Percentiles rank a stretch among this genome's conserved stretches.
phyloP scores from a whole-genome alignment of 2,329 filamentous ascomycete species.

The Aschersonia sp. region DNA sequence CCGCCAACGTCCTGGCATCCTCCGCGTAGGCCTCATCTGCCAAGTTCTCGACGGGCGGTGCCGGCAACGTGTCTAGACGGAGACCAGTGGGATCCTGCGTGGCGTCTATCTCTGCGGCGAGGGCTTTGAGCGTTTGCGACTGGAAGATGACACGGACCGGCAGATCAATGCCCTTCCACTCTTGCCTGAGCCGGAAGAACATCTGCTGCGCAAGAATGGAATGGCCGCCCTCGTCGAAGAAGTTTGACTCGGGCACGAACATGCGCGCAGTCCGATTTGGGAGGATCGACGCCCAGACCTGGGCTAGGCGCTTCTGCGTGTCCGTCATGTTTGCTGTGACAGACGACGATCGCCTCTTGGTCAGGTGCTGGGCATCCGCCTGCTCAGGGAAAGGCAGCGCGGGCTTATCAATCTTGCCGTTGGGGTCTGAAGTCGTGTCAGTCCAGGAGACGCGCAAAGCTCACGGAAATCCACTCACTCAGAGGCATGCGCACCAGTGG shows the following conservation, averaged over 20 bases:
- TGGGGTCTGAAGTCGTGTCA: slow-evolving; percentile 32
- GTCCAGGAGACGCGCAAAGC: no score
- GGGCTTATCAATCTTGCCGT: slow-evolving; percentile 69
- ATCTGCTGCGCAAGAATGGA: slow-evolving; percentile 54
- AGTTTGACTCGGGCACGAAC: slow-evolving; percentile 27
- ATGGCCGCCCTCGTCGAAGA: slow-evolving; percentile 25
- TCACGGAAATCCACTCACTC: slow-evolving; percentile 10
- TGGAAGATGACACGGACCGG: slow-evolving; percentile 10
- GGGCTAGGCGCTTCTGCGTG: slow-evolving; percentile 57
- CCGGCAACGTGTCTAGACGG: no score
- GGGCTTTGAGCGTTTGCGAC: slow-evolving; percentile 12
- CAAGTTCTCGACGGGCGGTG: slow-evolving; percentile 1
- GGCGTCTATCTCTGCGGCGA: slow-evolving; percentile 16
- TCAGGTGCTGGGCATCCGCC: slow-evolving; percentile 19
- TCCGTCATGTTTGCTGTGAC: slow-evolving; percentile 24
- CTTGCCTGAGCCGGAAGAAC: slow-evolving; percentile 32
- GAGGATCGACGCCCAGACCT: slow-evolving; percentile 50
- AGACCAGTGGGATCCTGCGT: slow-evolving; percentile 10
- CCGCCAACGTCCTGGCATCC: slow-evolving; percentile 34
- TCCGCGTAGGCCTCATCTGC: slow-evolving; percentile 31
- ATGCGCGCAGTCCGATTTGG: slow-evolving; percentile 19
- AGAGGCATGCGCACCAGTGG: slow-evolving; percentile 41
- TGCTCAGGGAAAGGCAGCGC: slow-evolving; percentile 65
- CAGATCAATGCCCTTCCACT: no score
- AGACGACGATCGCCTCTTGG: slow-evolving; percentile 36